Base-by-base conservation (phyloP, 768 basidiomycete genomes). In the Podaxis sp. region DNA sequence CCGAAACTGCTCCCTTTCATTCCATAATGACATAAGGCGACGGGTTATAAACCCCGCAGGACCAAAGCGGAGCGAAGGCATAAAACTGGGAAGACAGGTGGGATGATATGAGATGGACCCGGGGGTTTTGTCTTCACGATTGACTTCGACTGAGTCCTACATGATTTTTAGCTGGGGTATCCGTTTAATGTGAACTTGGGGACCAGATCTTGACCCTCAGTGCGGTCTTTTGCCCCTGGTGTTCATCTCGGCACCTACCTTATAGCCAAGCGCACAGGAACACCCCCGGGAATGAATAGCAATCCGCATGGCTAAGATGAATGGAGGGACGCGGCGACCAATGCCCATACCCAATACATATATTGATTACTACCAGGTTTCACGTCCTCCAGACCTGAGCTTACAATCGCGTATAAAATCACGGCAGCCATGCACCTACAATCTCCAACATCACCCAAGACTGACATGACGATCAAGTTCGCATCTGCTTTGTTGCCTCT, bases 31-130 rank as follows among this genome's bases (percentile, higher is more conserved):
- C 9, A 65, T 77, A 0, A 65, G 77, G 7, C 7, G 87, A 84
- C 83, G 53, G 94, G 93, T 0, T 99, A 98, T 68, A 89, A 89
- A 68, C 96, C 98, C 72, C 80, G 93, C n/a, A 90, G 96, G 87
- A 97, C 96, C 3, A 90, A 95, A 70, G 96, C 96, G 5, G 93
- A 84, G 76, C 81, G 84, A 71, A 91, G 73, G 0, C 83, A 83
- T 70, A 88, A 84, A 30, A 82, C 77, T 46, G 85, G 83, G 28
- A 88, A 73, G 76, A 92, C 86, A 12, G 90, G 86, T 40, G 86
- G 85, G 89, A 84, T 11, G 91, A 87, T 53, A 91, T 88, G 68
- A 90, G 94, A 66, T 79, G 92, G 64, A 95, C 92, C 65, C 95
- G 93, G 93, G 92, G 95, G 73, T 94, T 96, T 75, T 93, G 82